Conservation (phyloP, 139 green algal species). For the Chlorella sorokiniana region DNA sequence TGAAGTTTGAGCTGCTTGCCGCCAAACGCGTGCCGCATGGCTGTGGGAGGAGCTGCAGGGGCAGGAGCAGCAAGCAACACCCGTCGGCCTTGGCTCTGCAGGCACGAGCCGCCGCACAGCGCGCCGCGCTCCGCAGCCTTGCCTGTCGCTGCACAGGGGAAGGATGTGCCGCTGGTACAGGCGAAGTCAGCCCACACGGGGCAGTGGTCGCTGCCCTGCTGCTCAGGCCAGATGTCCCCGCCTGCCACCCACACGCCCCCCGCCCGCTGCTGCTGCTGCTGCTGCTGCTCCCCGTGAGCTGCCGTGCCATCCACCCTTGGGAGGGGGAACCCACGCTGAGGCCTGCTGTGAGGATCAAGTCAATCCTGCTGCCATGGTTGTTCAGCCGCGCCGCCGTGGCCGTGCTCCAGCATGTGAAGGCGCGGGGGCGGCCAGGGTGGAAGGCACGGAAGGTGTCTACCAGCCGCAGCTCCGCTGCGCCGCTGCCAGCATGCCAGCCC, state of each 20-base stretch:
- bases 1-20: constrained; percentile 51
- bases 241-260: neutral
- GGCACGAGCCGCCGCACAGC: neutral
- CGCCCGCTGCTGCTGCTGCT: neutral
- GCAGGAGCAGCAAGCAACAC: neutral
- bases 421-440: constrained; percentile 56
- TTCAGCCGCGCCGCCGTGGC: constrained; percentile 61
- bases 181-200: constrained; percentile 62
- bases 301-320: too few relatives aligned
- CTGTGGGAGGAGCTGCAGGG: neutral
- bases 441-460: constrained; percentile 64
- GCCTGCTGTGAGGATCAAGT: constrained; percentile 67
- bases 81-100: neutral
- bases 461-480: constrained; percentile 4
- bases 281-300: neutral
- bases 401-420: constrained; percentile 84
- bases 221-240: constrained; percentile 58
- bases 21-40: constrained; percentile 26
- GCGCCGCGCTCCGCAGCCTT: neutral
- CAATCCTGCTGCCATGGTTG: constrained; percentile 86
- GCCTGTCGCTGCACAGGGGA: constrained; percentile 23
- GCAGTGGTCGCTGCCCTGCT: constrained; percentile 77
- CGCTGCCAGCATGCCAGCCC: neutral
- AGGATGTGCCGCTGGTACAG: neutral
- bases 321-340: neutral